Evolutionary conservation across 108 stramenopile species (phyloP).

Genomic region (Skeletonema marinoi): DNA sequence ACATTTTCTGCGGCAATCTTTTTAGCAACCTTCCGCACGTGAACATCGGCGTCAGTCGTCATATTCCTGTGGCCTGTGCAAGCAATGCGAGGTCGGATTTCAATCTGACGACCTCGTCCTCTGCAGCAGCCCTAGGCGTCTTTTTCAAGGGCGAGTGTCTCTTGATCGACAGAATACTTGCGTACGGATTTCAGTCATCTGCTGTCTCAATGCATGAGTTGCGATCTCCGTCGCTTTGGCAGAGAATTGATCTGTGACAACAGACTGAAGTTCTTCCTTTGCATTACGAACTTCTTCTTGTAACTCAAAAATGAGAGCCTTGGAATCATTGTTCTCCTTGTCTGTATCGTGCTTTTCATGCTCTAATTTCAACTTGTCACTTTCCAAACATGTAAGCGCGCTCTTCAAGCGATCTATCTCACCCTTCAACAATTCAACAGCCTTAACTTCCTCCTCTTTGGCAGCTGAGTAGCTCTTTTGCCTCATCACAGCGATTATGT

Average conservation of each 20-base stretch:
- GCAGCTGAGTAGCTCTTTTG: constrained; percentile 4
- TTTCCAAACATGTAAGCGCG: constrained; percentile 10
- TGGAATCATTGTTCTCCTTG: constrained; percentile 42
- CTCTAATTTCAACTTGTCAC: constrained; percentile 19
- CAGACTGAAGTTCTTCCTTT: constrained; percentile 64
- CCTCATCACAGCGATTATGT: background rate
- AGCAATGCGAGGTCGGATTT: constrained; percentile 69
- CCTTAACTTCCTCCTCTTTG: constrained; percentile 21
- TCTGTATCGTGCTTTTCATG: constrained; percentile 18
- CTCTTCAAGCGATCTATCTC: constrained; percentile 20
- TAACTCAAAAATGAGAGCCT: constrained; percentile 49
- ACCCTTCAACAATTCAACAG: constrained; percentile 1
- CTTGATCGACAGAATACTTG: constrained; percentile 51
- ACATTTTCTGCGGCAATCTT: constrained; percentile 63
- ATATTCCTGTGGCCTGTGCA: constrained; percentile 59
- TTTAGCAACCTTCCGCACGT: constrained; percentile 60
- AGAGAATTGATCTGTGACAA: constrained; percentile 73
- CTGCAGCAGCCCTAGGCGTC: constrained; percentile 53
- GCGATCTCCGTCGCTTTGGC: constrained; percentile 70
- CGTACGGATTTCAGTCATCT: constrained; percentile 62
- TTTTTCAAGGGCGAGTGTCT: constrained; percentile 47
- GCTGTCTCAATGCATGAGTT: constrained; percentile 61
- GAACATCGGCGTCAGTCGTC: constrained; percentile 40
- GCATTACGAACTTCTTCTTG: constrained; percentile 67
- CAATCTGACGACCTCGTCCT: constrained; percentile 58